Evolutionary conservation across 1,284 basidiomycete genomes (phyloP).

Genomic region (Uromyces viciae-fabae): DNA sequence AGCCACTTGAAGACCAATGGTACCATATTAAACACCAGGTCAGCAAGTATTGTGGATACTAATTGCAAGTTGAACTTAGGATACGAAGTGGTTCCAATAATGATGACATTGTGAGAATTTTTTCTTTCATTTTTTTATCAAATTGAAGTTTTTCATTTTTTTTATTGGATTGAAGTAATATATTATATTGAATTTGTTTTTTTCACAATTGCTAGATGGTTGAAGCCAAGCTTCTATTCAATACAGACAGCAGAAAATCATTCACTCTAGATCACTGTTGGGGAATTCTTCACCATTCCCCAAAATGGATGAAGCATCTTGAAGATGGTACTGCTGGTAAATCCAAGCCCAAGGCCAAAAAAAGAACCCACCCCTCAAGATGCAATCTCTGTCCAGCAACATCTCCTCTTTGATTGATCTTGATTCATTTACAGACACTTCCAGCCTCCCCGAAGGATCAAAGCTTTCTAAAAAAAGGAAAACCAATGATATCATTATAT

Average conservation of each 20-base stretch:
- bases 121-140: background rate
- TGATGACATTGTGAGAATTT: background rate
- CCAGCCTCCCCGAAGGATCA: background rate
- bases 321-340: background rate
- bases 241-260: background rate
- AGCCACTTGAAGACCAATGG: conserved; percentile 8
- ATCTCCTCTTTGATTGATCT: no score
- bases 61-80: background rate
- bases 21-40: conserved; percentile 5
- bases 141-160: background rate
- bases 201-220: background rate
- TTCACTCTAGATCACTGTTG: background rate
- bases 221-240: background rate
- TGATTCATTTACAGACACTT: no score
- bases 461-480: background rate
- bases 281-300: background rate
- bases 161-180: background rate
- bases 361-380: no score
- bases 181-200: background rate
- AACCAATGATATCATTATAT: background rate
- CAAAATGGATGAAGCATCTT: background rate
- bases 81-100: background rate
- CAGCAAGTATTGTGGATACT: conserved; percentile 1
- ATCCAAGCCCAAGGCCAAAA: no score
- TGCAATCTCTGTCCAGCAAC: no score